Base-by-base conservation (phyloP, 306 rosid genomes). In the Chamaecrista fasciculata region DNA sequence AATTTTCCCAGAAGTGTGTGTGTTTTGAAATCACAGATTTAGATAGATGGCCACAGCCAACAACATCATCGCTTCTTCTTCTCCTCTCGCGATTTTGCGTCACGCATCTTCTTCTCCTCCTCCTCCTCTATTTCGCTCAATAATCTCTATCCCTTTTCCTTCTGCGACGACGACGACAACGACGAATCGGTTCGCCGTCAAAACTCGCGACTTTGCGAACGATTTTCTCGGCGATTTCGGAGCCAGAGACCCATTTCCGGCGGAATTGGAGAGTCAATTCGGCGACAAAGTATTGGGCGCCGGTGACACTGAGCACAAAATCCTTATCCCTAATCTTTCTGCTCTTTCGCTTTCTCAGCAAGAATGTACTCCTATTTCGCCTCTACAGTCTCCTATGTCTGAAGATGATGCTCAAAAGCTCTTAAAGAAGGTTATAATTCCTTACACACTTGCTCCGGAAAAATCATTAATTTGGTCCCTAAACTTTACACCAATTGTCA, bases 161-260 rank as follows among this genome's bases (percentile, higher is more conserved):
- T 31, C 46, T 0, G 36, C 47, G 31, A 0, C 51, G 18, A 29
- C 51, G 18, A 29, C 43, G 26, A 3, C 67, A 7, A 8, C 16
- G 0, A 40, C 4, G 19, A 42, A 34, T 24, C 43, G 36, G 0
- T 40, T 10, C 5, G 20, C 62, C 2, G 5, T 65, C 56, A 53
- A 66, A 26, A 53, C 62, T 53, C 84, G 61, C n/a, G n/a, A n/a
- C n/a, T n/a, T n/a, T 40, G 73, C 83, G 14, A 0, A 16, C 11
- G 89, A 88, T 56, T 40, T 67, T 66, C 26, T 91, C 20, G 97
- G 96, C 0, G 98, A 93, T 37, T 88, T 83, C 43, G 98, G 98
- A 2, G 97, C 90, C 3, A 76, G 98, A 59, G 98, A 90, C 78
- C 98, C 98, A 0, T 93, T 83, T 59, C 97, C 97, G 0, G 98